These are phyloP conservation scores for Ophiostoma montium DNA, from an alignment of 2,329 filamentous ascomycete genomes.

Conservation along the genomic window DNA sequence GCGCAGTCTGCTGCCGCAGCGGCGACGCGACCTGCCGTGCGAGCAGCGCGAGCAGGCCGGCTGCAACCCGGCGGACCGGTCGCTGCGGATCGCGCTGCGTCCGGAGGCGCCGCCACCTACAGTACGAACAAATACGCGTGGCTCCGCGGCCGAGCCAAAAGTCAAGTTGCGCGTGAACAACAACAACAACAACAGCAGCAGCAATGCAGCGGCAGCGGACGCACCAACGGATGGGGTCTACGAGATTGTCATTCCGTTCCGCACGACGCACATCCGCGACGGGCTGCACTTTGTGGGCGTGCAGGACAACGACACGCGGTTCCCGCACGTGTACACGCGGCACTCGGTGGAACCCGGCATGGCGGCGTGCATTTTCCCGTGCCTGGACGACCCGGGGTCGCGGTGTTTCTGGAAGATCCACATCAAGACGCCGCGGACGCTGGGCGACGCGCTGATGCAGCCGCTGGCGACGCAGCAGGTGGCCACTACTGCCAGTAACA, in stretches of 20 bases:
- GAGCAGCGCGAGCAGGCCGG: slow-evolving; percentile 40
- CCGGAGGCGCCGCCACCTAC: slow-evolving; percentile 16
- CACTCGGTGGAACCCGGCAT: slow-evolving; percentile 66
- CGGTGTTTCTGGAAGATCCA: slow-evolving; percentile 73
- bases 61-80: slow-evolving; percentile 41
- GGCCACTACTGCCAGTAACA: slow-evolving; percentile 24
- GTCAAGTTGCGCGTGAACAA: slow-evolving; percentile 6
- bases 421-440: slow-evolving; percentile 70
- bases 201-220: background rate
- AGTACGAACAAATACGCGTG: background rate
- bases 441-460: slow-evolving; percentile 59
- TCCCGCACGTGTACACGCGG: slow-evolving; percentile 82
- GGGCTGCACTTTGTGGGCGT: slow-evolving; percentile 86
- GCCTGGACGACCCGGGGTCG: slow-evolving; percentile 71
- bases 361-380: slow-evolving; percentile 81
- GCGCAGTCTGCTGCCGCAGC: slow-evolving; percentile 36
- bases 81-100: slow-evolving; percentile 28
- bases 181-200: background rate
- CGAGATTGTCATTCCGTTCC: slow-evolving; percentile 57
- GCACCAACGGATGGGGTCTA: slow-evolving; percentile 15
- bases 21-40: slow-evolving; percentile 38
- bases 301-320: slow-evolving; percentile 63
- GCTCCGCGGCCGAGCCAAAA: slow-evolving; percentile 9
- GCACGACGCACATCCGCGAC: slow-evolving; percentile 61
- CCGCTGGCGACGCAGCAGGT: slow-evolving; percentile 22